Conservation (phyloP, 176 grass and related monocot species). For the Secale cereale region DNA sequence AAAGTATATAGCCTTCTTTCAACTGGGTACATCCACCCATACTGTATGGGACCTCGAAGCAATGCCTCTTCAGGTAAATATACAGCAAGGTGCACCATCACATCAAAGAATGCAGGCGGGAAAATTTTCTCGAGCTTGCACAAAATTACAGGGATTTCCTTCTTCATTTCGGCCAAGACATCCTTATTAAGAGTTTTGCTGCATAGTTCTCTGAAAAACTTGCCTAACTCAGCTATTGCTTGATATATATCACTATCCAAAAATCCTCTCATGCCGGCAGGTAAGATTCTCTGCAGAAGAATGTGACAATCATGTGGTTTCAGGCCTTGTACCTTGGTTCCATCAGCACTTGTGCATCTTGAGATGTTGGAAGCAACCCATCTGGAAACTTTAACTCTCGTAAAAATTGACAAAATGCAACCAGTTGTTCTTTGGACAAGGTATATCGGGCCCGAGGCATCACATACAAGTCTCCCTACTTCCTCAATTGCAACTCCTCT, state of each 20-base stretch:
- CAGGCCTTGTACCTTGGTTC: neutral
- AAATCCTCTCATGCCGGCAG: neutral
- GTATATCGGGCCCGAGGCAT: neutral
- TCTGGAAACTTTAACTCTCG: neutral
- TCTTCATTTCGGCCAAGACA: neutral
- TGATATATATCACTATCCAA: neutral
- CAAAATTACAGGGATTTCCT: conserved; percentile 9
- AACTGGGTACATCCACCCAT: neutral
- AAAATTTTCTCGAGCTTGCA: conserved; percentile 30
- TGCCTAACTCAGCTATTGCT: neutral
- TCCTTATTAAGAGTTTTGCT: conserved; percentile 7
- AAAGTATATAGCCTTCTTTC: neutral
- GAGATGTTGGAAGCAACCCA: neutral
- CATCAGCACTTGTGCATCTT: neutral
- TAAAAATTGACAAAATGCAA: neutral
- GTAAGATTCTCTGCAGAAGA: neutral
- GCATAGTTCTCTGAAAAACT: neutral
- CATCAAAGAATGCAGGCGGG: neutral
- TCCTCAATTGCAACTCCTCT: neutral
- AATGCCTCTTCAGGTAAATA: neutral
- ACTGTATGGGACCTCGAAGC: neutral
- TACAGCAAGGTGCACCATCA: neutral
- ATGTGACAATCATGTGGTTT: neutral
- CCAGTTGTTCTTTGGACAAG: neutral
- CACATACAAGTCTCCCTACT: neutral